Conservation (phyloP, 2,329 filamentous ascomycete species). For the Beauveria pseudobassiana region DNA sequence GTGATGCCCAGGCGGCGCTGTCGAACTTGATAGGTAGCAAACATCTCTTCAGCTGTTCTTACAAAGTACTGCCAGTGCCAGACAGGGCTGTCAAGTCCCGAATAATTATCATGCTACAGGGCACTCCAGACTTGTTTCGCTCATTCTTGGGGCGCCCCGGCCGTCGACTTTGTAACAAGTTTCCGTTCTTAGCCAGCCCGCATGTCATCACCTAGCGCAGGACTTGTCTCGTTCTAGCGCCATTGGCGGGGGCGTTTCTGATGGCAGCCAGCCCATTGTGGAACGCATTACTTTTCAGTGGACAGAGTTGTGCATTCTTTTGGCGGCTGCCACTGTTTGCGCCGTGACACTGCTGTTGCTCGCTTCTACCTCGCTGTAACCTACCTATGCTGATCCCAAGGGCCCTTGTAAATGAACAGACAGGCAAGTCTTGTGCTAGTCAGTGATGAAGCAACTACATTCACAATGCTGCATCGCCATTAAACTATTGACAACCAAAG, state of each 20-base stretch:
- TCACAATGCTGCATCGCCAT: neutral
- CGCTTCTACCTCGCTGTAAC: neutral
- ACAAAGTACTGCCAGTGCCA: neutral
- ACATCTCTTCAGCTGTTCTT: no score
- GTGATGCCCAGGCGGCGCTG: neutral
- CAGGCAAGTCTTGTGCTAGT: neutral
- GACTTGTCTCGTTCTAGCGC: conserved; percentile 8
- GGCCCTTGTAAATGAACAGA: neutral
- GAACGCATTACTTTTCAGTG: conserved; percentile 5
- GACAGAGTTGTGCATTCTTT: neutral
- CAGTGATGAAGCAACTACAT: no score
- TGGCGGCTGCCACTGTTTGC: neutral
- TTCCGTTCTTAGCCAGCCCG: neutral
- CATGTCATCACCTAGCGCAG: conserved; percentile 2
- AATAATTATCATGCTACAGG: neutral
- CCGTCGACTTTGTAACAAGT: neutral
- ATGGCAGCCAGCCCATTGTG: neutral
- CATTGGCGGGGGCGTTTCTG: neutral
- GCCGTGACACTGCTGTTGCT: neutral
- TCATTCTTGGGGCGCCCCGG: neutral
- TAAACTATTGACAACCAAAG: neutral
- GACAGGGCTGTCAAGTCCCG: neutral
- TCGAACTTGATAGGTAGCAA: neutral
- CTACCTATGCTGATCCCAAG: neutral
- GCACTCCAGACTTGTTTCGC: neutral